A percentile compares a stretch with the other conserved stretches of the same genome.
Evolutionary conservation across 2,329 filamentous ascomycete species (phyloP).

Genomic region (Cladosporium halotolerans): DNA sequence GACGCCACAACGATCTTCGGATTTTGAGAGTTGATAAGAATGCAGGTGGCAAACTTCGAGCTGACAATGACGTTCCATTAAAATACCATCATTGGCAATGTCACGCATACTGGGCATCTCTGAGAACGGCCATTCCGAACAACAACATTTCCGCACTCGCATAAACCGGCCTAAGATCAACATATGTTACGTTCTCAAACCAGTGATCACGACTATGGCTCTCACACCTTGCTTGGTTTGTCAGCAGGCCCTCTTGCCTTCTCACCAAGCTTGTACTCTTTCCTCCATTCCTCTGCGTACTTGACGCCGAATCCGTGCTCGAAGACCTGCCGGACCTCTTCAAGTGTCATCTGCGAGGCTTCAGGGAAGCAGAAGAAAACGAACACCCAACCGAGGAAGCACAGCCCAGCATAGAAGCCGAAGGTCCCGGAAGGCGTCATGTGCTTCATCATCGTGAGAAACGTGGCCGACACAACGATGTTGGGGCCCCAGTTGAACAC

Average conservation of each 20-base stretch:
- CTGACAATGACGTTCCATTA: no score
- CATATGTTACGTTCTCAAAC: no score
- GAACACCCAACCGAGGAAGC: conserved; percentile 34
- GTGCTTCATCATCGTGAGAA: conserved; percentile 34
- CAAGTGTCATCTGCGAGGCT: conserved; percentile 41
- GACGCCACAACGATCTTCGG: no score
- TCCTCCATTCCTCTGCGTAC: conserved; percentile 29
- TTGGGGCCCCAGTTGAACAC: conserved; percentile 27
- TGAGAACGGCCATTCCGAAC: no score
- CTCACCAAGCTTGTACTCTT: conserved; percentile 19
- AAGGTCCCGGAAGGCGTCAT: conserved; percentile 35
- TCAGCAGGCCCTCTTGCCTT: neutral
- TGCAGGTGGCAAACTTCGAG: no score
- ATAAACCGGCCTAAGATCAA: no score
- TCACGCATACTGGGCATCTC: no score
- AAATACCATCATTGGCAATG: no score
- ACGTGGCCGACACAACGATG: conserved; percentile 32
- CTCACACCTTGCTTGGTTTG: neutral
- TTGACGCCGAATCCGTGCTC: conserved; percentile 32
- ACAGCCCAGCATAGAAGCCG: conserved; percentile 37
- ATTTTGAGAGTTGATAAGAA: no score
- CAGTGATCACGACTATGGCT: no score
- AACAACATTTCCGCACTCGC: no score
- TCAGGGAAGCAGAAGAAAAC: conserved; percentile 37
- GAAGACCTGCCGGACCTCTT: conserved; percentile 33